phyloP scores from a whole-genome alignment of 2,329 filamentous ascomycete species.

The Trichoderma afroharzianum region DNA sequence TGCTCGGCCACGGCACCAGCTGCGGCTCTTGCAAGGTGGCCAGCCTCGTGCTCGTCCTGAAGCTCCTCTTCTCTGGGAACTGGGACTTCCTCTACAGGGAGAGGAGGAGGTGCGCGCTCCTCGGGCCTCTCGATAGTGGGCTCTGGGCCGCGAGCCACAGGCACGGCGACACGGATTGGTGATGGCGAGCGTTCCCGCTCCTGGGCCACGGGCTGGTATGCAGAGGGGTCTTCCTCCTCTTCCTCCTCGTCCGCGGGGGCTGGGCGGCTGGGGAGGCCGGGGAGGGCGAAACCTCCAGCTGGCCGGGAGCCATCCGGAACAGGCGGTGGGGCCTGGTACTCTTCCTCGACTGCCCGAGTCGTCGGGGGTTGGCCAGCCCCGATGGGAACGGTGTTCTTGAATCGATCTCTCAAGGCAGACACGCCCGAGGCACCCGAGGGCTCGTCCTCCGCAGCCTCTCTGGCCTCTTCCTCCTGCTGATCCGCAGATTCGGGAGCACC shows the following conservation, averaged over 20 bases:
- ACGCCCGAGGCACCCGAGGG: conserved; percentile 61
- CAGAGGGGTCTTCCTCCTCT: conserved; percentile 51
- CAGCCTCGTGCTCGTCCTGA: conserved; percentile 59
- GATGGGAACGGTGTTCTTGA: conserved; percentile 73
- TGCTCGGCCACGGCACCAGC: conserved; percentile 52
- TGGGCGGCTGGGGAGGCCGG: conserved; percentile 65
- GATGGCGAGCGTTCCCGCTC: conserved; percentile 56
- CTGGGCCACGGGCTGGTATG: conserved; percentile 30
- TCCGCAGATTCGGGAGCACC: conserved; percentile 41
- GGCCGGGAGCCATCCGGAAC: conserved; percentile 63
- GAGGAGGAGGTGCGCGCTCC: conserved; percentile 49
- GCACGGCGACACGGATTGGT: conserved; percentile 81
- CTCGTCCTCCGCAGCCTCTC: conserved; percentile 47
- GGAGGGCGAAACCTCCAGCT: conserved; percentile 72
- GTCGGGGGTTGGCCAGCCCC: conserved; percentile 44
- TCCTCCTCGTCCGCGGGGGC: conserved; percentile 56
- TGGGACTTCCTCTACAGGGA: conserved; percentile 63
- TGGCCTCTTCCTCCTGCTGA: conserved; percentile 57
- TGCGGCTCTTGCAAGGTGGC: conserved; percentile 57
- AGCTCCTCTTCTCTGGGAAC: conserved; percentile 63
- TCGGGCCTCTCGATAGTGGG: conserved; percentile 49
- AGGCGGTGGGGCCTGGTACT: conserved; percentile 48
- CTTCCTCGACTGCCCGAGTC: conserved; percentile 35
- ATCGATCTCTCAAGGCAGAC: conserved; percentile 74
- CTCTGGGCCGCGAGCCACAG: conserved; percentile 64